These are phyloP conservation scores for Spergularia marina DNA, from an alignment of 148 eudicot genomes.

Conservation along the genomic window DNA sequence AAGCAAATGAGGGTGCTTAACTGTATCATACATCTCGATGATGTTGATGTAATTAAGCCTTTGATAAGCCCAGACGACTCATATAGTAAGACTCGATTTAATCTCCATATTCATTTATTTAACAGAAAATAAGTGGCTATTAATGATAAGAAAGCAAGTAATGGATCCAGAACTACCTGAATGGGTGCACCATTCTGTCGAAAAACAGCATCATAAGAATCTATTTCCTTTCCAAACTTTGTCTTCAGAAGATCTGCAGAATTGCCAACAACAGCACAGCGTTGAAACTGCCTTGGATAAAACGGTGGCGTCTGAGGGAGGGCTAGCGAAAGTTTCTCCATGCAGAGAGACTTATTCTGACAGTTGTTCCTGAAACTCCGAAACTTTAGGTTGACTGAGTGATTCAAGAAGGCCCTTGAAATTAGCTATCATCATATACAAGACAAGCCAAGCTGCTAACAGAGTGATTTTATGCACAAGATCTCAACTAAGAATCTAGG, in stretches of 20 bases:
- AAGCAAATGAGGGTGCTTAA: too few species aligned
- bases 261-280: slow-evolving; percentile 95
- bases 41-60: too few species aligned
- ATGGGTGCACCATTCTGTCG: slow-evolving; percentile 97
- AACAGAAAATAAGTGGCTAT: neutral
- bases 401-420: neutral
- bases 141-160: neutral
- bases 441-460: neutral
- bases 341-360: slow-evolving; percentile 75
- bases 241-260: slow-evolving; percentile 94
- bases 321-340: slow-evolving; percentile 90
- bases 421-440: neutral
- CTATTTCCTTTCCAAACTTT: slow-evolving; percentile 89
- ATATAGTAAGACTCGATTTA: too few species aligned
- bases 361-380: slow-evolving; percentile 63
- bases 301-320: slow-evolving; percentile 86
- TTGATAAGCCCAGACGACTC: too few species aligned
- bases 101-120: too few species aligned
- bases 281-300: slow-evolving; percentile 71
- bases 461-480: neutral
- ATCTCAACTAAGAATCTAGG: neutral
- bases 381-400: slow-evolving; percentile 15
- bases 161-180: slow-evolving; percentile 45
- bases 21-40: too few species aligned
- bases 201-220: slow-evolving; percentile 78